Evolutionary conservation across 495 filamentous ascomycete species (phyloP).

Genomic region (Hypoxylon lienhwacheense): DNA sequence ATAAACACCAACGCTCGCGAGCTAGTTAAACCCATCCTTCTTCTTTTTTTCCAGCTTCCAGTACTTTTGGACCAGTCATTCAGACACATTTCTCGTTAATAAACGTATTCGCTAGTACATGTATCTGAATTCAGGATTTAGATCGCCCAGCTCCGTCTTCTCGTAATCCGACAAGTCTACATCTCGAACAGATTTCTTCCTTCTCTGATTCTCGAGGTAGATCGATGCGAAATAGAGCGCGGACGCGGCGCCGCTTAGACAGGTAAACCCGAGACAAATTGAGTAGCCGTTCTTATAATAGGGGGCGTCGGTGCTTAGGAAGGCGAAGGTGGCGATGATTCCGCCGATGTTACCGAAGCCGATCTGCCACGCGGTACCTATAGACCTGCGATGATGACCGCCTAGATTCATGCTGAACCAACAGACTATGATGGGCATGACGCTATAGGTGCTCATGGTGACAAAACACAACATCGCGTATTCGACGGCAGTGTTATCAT

Average conservation of each 20-base stretch:
- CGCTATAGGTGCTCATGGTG: conserved; percentile 63
- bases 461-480: conserved; percentile 78
- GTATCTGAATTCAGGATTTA: conserved; percentile 67
- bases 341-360: conserved; percentile 95
- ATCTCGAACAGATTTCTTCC: conserved; percentile 55
- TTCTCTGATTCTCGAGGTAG: conserved; percentile 64
- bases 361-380: conserved; percentile 87
- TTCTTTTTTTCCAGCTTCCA: background rate
- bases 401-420: conserved; percentile 95
- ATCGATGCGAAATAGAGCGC: conserved; percentile 62
- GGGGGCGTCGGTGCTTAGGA: conserved; percentile 71
- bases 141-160: conserved; percentile 71
- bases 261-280: conserved; percentile 75
- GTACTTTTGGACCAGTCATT: background rate
- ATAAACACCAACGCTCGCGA: no score
- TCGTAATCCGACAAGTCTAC: conserved; percentile 68
- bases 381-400: conserved; percentile 78
- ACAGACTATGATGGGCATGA: conserved; percentile 83
- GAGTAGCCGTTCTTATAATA: conserved; percentile 72
- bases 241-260: conserved; percentile 64
- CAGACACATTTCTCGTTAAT: no score
- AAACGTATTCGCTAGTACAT: conserved; percentile 43
- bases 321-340: conserved; percentile 86
- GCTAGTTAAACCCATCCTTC: no score
- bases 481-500: conserved; percentile 60